Evolutionary conservation across 2,329 filamentous ascomycete species (phyloP), one percentile per base, ranked within the genome.

Genomic region (Ophiostoma sp.): DNA sequence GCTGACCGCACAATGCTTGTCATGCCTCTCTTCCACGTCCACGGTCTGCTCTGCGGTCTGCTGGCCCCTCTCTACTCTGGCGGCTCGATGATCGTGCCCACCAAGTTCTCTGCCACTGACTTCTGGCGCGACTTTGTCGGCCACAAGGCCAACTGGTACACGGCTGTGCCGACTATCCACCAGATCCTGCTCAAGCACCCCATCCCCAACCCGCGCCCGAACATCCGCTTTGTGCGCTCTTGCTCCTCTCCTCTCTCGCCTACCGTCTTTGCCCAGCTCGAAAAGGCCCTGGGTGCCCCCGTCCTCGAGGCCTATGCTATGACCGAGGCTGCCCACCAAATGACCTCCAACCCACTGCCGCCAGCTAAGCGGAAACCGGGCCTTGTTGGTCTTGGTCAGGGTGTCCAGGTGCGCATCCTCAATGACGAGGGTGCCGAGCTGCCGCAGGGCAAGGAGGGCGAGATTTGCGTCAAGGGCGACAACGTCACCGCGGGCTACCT

Each of bases 231-330:
- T 83, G 95, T 97, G 79, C 89, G 94, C 76, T 96, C 93, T 17
- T 97, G 94, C 84, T 95, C 93, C 12, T 94, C 92, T 25, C 93
- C 93, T 0, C 86, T 97, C 17, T 93, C 92, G 2, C 94, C 94
- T 0, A 94, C 93, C 75, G 90, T 90, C 69, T 95, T 96, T 83
- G 87, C 93, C 75, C 91, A 93, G 78, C 87, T 97, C 5, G 93
- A 97, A 79, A 87, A 89, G 78, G 87, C 89, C 0, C 93, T 94
- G 80, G 86, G 89, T 69, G 93, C 94, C 0, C 93, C 94, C 0
- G 94, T 97, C 0, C 87, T 97, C 22, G 94, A 97, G 83, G 94
- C 94, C 11, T 97, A 97, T 79, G 94, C 94, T 76, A 97, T 97
- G 94, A 97, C 94, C 55, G 94, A 97, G 84, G 94, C 93, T 7